These are phyloP conservation scores for Leishmania aethiopica DNA, from an alignment of 208 protist species.

Conservation along the genomic window DNA sequence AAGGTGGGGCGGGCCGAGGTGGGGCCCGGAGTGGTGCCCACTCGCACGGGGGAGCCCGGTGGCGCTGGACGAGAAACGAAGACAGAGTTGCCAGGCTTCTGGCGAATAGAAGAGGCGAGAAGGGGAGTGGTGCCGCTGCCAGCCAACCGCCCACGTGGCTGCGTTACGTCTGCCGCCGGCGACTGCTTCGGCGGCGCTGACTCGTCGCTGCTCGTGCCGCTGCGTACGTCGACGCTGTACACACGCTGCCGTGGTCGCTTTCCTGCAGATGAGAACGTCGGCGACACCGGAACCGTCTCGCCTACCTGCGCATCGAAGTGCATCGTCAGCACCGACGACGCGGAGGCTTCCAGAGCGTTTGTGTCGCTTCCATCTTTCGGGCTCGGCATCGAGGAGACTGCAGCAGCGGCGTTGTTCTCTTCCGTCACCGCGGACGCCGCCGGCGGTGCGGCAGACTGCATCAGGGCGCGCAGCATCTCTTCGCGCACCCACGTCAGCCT, in stretches of 20 bases:
- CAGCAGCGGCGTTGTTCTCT: background rate
- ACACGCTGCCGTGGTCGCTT: slow-evolving; percentile 26
- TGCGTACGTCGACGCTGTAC: slow-evolving; percentile 22
- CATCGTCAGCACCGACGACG: slow-evolving; percentile 14
- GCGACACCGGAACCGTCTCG: background rate
- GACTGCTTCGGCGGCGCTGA: background rate
- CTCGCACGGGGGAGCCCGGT: background rate
- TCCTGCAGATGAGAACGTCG: background rate
- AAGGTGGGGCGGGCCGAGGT: slow-evolving; percentile 19
- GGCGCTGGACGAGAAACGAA: background rate
- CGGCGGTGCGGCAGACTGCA: slow-evolving; percentile 10
- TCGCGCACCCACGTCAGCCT: slow-evolving; percentile 27
- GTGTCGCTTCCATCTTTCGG: background rate
- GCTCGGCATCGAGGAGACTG: background rate
- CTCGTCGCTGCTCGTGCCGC: slow-evolving; percentile 9
- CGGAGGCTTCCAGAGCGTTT: slow-evolving; percentile 1
- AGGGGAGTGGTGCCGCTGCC: slow-evolving; percentile 8
- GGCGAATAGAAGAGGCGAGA: slow-evolving; percentile 29
- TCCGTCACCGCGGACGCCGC: background rate
- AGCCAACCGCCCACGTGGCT: slow-evolving; percentile 11
- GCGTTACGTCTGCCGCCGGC: slow-evolving; percentile 10
- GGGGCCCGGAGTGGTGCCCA: background rate
- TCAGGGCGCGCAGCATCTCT: slow-evolving; percentile 27
- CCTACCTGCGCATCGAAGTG: slow-evolving; percentile 3
- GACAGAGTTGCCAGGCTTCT: slow-evolving; percentile 8